Conservation (phyloP, 495 filamentous ascomycete genomes). For the Aspergillus nidulans region DNA sequence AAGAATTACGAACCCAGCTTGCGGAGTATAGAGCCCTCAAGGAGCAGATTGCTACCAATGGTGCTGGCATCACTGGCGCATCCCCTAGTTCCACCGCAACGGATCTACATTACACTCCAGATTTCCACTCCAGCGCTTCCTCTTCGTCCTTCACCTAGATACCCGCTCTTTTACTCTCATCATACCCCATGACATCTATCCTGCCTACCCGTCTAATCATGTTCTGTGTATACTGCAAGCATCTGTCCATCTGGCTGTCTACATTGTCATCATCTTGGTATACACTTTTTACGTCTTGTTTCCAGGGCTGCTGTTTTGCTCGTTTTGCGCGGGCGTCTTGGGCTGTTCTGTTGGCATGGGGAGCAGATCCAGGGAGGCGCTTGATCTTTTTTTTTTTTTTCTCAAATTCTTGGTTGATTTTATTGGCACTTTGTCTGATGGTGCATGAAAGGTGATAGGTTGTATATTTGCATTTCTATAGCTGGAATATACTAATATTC, state of each 20-base stretch:
- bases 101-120: conserved; percentile 15
- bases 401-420: background rate
- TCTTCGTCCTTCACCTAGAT: conserved; percentile 30
- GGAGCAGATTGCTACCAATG: conserved; percentile 37
- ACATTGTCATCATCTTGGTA: background rate
- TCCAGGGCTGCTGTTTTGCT: background rate
- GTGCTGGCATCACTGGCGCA: conserved; percentile 25
- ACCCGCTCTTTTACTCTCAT: conserved; percentile 1
- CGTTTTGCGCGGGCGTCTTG: background rate
- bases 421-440: background rate
- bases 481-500: background rate
- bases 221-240: conserved; percentile 9
- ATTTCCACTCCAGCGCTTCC: conserved; percentile 26
- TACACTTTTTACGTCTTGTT: background rate
- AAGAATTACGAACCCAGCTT: conserved; percentile 43
- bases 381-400: background rate
- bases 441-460: background rate
- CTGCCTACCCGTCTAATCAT: background rate
- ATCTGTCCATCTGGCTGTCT: background rate
- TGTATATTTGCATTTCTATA: background rate
- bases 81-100: conserved; percentile 15
- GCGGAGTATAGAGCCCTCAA: conserved; percentile 49
- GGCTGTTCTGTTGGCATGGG: background rate
- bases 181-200: background rate
- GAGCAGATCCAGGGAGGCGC: background rate